These are phyloP conservation scores for Candida pini DNA, from an alignment of 805 yeast species.

Conservation along the genomic window DNA sequence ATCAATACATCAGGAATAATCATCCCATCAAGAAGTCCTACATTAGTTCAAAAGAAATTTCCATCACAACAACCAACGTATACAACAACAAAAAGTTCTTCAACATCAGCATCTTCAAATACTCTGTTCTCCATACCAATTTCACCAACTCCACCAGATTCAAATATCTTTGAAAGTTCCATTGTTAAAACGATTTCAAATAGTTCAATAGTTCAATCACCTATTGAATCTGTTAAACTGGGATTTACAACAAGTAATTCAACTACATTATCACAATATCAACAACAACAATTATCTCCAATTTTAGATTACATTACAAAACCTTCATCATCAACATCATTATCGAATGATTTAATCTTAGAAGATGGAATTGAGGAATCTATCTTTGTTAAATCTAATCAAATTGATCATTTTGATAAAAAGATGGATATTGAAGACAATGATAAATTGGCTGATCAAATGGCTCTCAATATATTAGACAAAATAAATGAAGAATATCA, in stretches of 20 bases:
- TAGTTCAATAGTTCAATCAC: constrained; percentile 4
- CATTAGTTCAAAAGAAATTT: no score
- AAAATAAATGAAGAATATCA: constrained; percentile 25
- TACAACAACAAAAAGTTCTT: constrained; percentile 10
- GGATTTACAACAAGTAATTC: constrained; percentile 3
- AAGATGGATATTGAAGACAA: constrained; percentile 18
- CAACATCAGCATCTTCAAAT: constrained; percentile 9
- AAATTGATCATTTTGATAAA: constrained; percentile 29
- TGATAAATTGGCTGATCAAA: constrained; percentile 29
- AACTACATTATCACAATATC: neutral
- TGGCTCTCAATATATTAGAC: constrained; percentile 29
- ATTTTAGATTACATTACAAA: constrained; percentile 1
- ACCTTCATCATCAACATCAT: no score
- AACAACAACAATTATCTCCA: neutral
- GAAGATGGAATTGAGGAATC: constrained; percentile 9
- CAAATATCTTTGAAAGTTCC: constrained; percentile 3
- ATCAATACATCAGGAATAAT: constrained; percentile 1
- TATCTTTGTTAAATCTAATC: constrained; percentile 26
- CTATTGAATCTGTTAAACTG: constrained; percentile 4
- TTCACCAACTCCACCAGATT: constrained; percentile 4
- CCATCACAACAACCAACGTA: constrained; percentile 5
- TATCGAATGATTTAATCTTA: neutral
- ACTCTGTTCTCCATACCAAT: constrained; percentile 3
- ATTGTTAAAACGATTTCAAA: constrained; percentile 8
- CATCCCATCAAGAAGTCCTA: no score